phyloP scores from a whole-genome alignment of 257 asterid genomes.

The Prunella vulgaris region DNA sequence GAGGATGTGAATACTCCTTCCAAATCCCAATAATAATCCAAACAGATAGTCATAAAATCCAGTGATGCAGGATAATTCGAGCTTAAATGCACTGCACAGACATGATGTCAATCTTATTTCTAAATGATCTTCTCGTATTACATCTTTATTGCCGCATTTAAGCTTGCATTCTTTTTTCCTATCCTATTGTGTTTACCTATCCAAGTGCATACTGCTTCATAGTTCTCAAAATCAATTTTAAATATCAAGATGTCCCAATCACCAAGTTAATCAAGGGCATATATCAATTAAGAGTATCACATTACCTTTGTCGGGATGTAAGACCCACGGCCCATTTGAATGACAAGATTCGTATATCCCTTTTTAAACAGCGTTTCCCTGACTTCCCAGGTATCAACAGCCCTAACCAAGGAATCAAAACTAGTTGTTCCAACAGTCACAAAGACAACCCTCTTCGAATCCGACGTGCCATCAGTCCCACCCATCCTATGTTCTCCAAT shows the following conservation, averaged over 20 bases:
- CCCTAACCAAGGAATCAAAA: constrained; percentile 85
- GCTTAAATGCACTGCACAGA: not conserved
- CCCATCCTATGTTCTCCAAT: constrained; percentile 32
- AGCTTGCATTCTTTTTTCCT: not conserved
- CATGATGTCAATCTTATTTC: not conserved
- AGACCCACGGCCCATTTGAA: constrained; percentile 95
- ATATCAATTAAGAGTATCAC: not conserved
- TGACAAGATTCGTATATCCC: constrained; percentile 71
- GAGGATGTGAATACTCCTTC: not conserved
- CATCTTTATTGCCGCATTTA: not conserved
- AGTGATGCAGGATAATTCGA: not conserved
- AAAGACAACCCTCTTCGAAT: constrained; percentile 54
- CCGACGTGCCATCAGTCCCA: constrained; percentile 31
- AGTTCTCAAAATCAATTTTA: not conserved
- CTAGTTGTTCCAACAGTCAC: constrained; percentile 92
- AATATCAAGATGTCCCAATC: not conserved
- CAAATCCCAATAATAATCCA: not conserved
- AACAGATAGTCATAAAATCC: not conserved
- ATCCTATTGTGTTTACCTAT: not conserved
- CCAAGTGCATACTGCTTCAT: not conserved
- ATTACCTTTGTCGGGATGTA: constrained; percentile 71
- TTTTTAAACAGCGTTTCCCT: constrained; percentile 51
- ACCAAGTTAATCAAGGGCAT: not conserved
- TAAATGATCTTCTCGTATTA: not conserved
- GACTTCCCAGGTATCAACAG: constrained; percentile 64